Percentiles rank a stretch among this genome's conserved stretches.
Conservation (phyloP, 2,329 filamentous ascomycete genomes). For the Tympanopsis confertula region DNA sequence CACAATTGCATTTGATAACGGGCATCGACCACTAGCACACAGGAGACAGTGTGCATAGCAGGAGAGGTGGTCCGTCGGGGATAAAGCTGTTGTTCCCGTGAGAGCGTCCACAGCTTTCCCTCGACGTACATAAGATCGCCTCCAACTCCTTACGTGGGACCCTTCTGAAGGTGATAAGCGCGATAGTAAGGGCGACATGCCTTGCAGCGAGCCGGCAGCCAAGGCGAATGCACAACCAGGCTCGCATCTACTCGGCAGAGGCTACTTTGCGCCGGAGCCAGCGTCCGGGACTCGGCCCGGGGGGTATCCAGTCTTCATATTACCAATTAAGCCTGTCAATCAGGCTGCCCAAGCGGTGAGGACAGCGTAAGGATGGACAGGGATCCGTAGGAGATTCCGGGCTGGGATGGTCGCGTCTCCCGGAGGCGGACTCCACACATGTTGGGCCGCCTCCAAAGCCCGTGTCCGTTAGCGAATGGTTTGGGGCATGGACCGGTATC, state of each 20-base stretch:
- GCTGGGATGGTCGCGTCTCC: constrained; percentile 40
- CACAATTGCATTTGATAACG: not conserved
- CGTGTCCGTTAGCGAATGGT: constrained; percentile 5
- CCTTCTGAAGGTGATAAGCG: constrained; percentile 47
- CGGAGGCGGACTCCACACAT: constrained; percentile 15
- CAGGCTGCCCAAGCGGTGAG: constrained; percentile 9
- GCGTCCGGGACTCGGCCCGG: constrained; percentile 43
- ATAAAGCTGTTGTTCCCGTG: not conserved
- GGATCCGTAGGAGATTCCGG: constrained; percentile 13
- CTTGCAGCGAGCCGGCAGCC: constrained; percentile 9
- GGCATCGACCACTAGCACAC: not conserved
- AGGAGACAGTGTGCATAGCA: not conserved
- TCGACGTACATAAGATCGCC: not conserved
- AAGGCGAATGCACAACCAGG: constrained; percentile 4
- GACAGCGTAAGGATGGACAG: constrained; percentile 8
- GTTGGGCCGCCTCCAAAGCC: constrained; percentile 21
- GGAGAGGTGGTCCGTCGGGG: not conserved
- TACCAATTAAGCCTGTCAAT: constrained; percentile 12
- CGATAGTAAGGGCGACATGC: constrained; percentile 38
- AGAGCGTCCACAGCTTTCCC: not conserved
- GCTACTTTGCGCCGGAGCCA: constrained; percentile 45
- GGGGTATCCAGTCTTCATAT: constrained; percentile 21
- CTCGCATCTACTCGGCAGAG: constrained; percentile 18
- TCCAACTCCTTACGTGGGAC: constrained; percentile 18
- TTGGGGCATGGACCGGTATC: not conserved